Evolutionary conservation across 75 land plant species (phyloP).

Genomic region (Selaginella tamariscina): DNA sequence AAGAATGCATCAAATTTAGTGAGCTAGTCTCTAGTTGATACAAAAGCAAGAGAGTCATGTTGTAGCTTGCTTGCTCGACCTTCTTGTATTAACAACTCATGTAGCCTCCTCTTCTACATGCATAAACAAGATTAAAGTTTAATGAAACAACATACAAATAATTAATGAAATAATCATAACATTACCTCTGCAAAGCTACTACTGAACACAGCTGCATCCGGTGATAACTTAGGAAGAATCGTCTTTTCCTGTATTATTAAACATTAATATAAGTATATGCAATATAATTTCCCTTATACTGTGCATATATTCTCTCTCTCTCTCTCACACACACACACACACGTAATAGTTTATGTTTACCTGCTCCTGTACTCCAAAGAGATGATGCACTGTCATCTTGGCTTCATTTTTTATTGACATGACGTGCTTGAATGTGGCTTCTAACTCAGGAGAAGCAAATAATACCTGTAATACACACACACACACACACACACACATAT

Average conservation of each 20-base stretch:
- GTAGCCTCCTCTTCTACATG: background rate
- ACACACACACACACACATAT: no score
- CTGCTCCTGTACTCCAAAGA: background rate
- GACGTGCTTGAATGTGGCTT: background rate
- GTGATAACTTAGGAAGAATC: background rate
- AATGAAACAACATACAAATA: no score
- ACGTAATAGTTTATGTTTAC: no score
- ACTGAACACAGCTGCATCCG: background rate
- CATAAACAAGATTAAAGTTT: no score
- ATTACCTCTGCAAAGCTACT: background rate
- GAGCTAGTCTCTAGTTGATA: background rate
- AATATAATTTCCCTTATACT: no score
- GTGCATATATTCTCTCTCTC: background rate
- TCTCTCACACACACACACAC: no score
- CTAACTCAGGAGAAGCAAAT: background rate
- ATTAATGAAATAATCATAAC: no score
- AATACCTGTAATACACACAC: background rate
- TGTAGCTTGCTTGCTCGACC: background rate
- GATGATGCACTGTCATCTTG: background rate
- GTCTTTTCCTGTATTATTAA: background rate
- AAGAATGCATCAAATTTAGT: no score
- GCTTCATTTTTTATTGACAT: background rate
- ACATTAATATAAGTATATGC: no score
- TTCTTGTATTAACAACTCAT: background rate
- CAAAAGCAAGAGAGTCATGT: background rate